A percentile compares a stretch with the other conserved stretches of the same genome.
Conservation (phyloP, 169 alveolate genomes). For the Miamiensis avidus region DNA sequence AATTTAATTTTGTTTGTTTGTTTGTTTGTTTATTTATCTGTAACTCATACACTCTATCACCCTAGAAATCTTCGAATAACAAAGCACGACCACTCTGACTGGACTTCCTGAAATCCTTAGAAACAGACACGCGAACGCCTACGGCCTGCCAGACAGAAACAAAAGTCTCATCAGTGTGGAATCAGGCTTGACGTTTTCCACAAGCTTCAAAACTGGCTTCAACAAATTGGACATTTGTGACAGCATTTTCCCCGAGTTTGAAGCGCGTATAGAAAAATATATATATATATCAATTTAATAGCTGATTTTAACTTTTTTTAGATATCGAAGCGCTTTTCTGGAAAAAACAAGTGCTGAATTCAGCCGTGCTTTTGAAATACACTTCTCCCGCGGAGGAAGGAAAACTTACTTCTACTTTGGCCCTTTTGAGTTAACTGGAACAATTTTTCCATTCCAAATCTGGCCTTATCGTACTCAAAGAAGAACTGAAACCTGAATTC, state of each 20-base stretch:
- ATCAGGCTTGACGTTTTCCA: not conserved
- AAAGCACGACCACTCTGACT: not conserved
- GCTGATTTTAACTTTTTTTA: too few species aligned
- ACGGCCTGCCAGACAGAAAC: not conserved
- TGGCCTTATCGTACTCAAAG: not conserved
- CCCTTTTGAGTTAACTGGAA: not conserved
- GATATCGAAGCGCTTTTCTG: not conserved
- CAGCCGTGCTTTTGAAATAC: not conserved
- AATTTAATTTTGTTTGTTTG: too few species aligned
- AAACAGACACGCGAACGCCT: not conserved
- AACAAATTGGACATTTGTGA: not conserved
- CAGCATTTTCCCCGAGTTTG: not conserved
- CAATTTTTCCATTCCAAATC: too few species aligned
- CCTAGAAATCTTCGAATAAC: not conserved
- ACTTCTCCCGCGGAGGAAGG: too few species aligned
- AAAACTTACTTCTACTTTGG: too few species aligned
- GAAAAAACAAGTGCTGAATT: not conserved
- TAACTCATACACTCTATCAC: too few species aligned
- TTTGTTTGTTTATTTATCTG: too few species aligned
- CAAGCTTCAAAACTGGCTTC: not conserved
- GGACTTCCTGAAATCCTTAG: not conserved
- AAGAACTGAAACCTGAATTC: not conserved
- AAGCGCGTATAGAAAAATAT: not conserved
- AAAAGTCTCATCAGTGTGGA: not conserved
- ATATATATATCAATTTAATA: too few species aligned